A percentile compares a stretch with the other conserved stretches of the same genome.
These are phyloP conservation scores for Ophiobolus disseminans DNA, from an alignment of 2,329 filamentous ascomycete species.

Conservation along the genomic window DNA sequence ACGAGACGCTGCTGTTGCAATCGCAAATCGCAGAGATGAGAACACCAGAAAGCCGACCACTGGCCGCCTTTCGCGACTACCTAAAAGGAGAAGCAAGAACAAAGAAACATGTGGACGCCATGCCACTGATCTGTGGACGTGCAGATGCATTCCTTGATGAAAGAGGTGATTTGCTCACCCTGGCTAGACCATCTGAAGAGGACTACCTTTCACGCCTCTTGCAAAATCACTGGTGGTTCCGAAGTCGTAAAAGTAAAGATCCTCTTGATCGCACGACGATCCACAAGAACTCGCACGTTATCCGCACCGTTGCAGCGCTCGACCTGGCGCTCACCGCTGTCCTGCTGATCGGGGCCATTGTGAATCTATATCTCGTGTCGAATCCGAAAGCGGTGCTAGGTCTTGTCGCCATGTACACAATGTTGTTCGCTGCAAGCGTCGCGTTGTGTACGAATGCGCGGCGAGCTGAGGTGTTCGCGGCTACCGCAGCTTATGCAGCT, in stretches of 20 bases:
- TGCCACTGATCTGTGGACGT: slow-evolving; percentile 7
- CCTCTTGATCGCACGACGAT: slow-evolving; percentile 11
- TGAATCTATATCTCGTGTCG: slow-evolving; percentile 22
- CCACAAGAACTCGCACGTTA: slow-evolving; percentile 15
- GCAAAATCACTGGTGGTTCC: slow-evolving; percentile 18
- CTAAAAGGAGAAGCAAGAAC: background rate
- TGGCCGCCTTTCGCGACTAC: slow-evolving; percentile 5
- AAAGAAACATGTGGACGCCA: background rate
- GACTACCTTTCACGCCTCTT: slow-evolving; percentile 20
- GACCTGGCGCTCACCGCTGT: slow-evolving; percentile 20
- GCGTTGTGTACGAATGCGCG: slow-evolving; percentile 25
- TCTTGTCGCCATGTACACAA: slow-evolving; percentile 26
- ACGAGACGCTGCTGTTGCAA: background rate
- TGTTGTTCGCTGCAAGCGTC: slow-evolving; percentile 31
- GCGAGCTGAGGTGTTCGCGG: slow-evolving; percentile 24
- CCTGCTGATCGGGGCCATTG: slow-evolving; percentile 30
- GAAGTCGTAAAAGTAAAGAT: slow-evolving; percentile 3
- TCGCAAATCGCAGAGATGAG: slow-evolving; percentile 1
- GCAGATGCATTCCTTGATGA: slow-evolving; percentile 8
- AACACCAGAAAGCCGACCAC: background rate
- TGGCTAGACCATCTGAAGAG: slow-evolving; percentile 1
- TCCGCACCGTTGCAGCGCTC: slow-evolving; percentile 11
- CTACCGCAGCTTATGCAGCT: slow-evolving; percentile 5
- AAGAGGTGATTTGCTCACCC: slow-evolving; percentile 2
- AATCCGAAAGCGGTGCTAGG: slow-evolving; percentile 21